Percentiles rank a stretch among this genome's conserved stretches.
phyloP scores from a whole-genome alignment of 768 basidiomycete genomes.

The Boletellus ananiceps region DNA sequence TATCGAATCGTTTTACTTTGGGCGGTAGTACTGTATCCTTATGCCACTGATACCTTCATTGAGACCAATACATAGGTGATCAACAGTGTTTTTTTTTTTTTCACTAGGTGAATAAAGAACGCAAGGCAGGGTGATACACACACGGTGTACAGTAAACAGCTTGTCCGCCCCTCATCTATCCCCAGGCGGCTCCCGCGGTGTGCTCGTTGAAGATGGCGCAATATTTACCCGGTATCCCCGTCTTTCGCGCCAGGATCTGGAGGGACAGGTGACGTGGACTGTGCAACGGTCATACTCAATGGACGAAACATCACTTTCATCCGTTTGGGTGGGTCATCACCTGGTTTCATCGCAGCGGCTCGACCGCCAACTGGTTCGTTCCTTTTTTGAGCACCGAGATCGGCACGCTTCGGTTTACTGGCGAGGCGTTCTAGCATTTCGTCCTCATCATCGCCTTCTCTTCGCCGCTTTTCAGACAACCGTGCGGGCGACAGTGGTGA shows the following conservation, averaged over 20 bases:
- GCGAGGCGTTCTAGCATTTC: constrained; percentile 59
- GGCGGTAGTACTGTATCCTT: constrained; percentile 3
- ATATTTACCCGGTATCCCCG: constrained; percentile 61
- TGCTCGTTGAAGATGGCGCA: not conserved
- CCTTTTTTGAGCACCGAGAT: constrained; percentile 46
- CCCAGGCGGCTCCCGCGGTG: constrained; percentile 15
- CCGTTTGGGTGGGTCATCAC: constrained; percentile 54
- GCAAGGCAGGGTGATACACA: constrained; percentile 8
- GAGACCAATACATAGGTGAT: constrained; percentile 8
- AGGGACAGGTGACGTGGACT: constrained; percentile 39
- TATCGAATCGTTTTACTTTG: not conserved
- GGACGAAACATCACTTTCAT: constrained; percentile 69
- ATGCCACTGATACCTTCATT: constrained; percentile 1
- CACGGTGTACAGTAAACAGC: constrained; percentile 2
- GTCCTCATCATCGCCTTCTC: constrained; percentile 69
- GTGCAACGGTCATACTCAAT: constrained; percentile 23
- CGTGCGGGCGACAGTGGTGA: constrained; percentile 42
- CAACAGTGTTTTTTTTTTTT: not conserved
- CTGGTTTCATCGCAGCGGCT: constrained; percentile 26
- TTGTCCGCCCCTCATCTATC: constrained; percentile 32
- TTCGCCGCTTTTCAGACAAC: constrained; percentile 64
- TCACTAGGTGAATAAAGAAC: constrained; percentile 5
- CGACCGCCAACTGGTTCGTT: constrained; percentile 21
- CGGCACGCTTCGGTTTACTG: constrained; percentile 52
- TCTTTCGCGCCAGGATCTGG: constrained; percentile 69